phyloP scores from a whole-genome alignment of 805 yeast species.

The Pichia gijzeniarum region DNA sequence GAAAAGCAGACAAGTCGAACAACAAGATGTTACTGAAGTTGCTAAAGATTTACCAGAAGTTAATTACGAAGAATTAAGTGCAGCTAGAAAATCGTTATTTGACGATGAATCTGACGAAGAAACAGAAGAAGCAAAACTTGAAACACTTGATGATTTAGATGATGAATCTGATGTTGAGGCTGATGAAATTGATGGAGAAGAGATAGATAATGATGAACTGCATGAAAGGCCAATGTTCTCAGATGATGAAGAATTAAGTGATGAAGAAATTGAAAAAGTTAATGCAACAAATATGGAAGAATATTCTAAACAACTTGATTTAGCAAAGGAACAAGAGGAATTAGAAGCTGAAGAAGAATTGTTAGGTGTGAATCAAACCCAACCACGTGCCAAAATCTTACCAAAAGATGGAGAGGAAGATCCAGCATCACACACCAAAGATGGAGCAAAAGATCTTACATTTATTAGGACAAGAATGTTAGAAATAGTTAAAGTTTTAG shows the following conservation, averaged over 20 bases:
- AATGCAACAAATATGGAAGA: constrained; percentile 84
- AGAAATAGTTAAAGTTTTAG: constrained; percentile 89
- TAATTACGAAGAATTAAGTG: constrained; percentile 57
- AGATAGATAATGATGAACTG: constrained; percentile 47
- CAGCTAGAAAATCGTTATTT: constrained; percentile 68
- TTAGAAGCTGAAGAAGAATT: constrained; percentile 57
- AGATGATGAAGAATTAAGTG: constrained; percentile 60
- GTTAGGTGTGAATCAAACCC: constrained; percentile 48
- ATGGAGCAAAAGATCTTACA: constrained; percentile 48
- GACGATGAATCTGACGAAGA: constrained; percentile 54
- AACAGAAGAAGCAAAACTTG: constrained; percentile 36
- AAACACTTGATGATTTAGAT: constrained; percentile 21
- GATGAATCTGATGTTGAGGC: constrained; percentile 23
- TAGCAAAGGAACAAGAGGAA: constrained; percentile 50
- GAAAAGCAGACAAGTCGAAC: constrained; percentile 12
- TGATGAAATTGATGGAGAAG: constrained; percentile 16
- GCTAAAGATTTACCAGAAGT: constrained; percentile 55
- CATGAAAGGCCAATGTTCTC: constrained; percentile 71
- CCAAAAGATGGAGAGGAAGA: constrained; percentile 62
- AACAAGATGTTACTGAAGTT: constrained; percentile 33
- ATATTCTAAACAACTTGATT: constrained; percentile 61
- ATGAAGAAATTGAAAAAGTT: constrained; percentile 59
- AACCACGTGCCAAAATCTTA: constrained; percentile 71
- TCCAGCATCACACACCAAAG: constrained; percentile 38
- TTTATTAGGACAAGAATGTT: constrained; percentile 88